Base-by-base conservation (phyloP, 73 alveolate species). In the Tetrahymena thermophila region DNA sequence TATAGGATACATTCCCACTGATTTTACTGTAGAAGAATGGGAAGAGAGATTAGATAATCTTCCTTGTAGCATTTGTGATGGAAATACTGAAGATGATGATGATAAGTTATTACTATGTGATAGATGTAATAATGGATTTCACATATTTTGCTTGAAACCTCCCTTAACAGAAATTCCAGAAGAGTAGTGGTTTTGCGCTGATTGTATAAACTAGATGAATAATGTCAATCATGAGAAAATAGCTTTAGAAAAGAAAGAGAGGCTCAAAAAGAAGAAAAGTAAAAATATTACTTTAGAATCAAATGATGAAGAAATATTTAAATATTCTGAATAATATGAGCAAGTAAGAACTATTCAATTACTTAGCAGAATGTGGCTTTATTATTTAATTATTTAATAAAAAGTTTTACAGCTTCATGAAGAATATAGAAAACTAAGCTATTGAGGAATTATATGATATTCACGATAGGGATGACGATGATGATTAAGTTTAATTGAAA, bases 81-180 rank as follows among this genome's bases (percentile, higher is more conserved):
- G 93, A 19, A 94, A 93, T 35, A 94, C 97, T 28, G 96, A 96
- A 35, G 93, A 85, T 37, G 98, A 96, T 85, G 98, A 96, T 94
- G 97, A 96, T 10, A 56, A 42, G 21, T 50, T 96, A n/a, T 31
- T 96, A 17, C 40, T 96, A 16, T 96, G 98, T 95, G 98, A 96
- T 96, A 94, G 89, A 50, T 96, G 98, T 58, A 96, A 96, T 85
- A 94, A 96, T 85, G 98, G 98, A 28, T 96, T 96, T 85, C 98
- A 96, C 50, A 94, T 94, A 38, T 56, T 56, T 35, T 96, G 98
- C 84, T 94, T 96, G 56, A 71, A 50, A 19, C 96, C 96, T 43
- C 98, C 98, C 0, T 94, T 96, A 50, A 93, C 57, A 14, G 94
- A 85, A 35, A 95, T 96, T 13, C 98, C 98, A 17, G 84, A 94